Evolutionary conservation across 164 flowering plant species (phyloP).

Genomic region (Chloranthus sessilifolius): DNA sequence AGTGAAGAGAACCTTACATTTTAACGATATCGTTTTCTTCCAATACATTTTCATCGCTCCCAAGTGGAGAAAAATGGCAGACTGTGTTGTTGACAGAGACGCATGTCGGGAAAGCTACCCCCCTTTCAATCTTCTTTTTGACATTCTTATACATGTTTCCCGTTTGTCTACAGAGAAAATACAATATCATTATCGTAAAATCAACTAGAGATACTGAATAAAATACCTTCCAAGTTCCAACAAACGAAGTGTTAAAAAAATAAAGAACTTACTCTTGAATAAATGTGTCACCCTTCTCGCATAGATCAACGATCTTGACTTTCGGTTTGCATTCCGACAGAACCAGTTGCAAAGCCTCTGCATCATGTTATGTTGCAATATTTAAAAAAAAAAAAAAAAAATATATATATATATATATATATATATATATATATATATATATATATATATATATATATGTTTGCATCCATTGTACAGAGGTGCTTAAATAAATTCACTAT

Average conservation of each 20-base stretch:
- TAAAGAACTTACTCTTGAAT: slow-evolving; percentile 63
- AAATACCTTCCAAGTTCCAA: no score
- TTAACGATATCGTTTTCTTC: slow-evolving; percentile 81
- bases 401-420: no score
- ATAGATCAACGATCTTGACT: slow-evolving; percentile 76
- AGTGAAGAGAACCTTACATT: slow-evolving; percentile 44
- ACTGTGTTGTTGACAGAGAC: slow-evolving; percentile 83
- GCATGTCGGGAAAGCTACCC: slow-evolving; percentile 93
- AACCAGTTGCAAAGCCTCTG: slow-evolving; percentile 89
- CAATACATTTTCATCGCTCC: slow-evolving; percentile 71
- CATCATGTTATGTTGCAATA: no score
- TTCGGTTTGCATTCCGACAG: slow-evolving; percentile 77
- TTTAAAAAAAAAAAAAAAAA: neutral
- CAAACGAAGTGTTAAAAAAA: no score
- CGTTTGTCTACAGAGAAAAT: slow-evolving; percentile 50
- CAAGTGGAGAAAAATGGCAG: slow-evolving; percentile 90
- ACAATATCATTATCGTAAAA: neutral
- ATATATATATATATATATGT: no score
- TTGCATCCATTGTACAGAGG: no score
- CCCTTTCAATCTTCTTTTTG: slow-evolving; percentile 93
- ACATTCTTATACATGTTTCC: slow-evolving; percentile 87
- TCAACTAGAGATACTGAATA: neutral
- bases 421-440: no score
- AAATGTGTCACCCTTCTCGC: slow-evolving; percentile 82
- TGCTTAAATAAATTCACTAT: no score